Conservation (phyloP, 768 basidiomycete species). For the Hericium coralloides region DNA sequence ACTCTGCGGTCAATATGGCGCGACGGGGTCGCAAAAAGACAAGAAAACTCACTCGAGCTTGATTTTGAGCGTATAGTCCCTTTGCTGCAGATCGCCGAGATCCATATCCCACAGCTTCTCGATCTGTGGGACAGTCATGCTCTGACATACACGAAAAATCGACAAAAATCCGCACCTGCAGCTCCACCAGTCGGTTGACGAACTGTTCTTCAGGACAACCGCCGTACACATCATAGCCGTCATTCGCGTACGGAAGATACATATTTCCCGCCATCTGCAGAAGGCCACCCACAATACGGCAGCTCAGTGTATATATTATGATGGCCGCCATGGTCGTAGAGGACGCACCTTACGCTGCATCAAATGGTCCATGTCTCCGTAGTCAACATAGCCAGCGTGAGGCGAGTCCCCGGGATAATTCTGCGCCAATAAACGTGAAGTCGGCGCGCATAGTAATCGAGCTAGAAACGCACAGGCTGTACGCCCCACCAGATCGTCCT, state of each 20-base stretch:
- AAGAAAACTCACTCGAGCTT: not conserved
- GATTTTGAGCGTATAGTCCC: slow-evolving; percentile 4
- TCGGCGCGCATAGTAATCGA: no score
- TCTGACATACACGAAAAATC: not conserved
- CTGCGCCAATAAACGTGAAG: not conserved
- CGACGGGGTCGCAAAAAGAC: not conserved
- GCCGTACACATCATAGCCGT: not conserved
- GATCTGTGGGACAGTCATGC: not conserved
- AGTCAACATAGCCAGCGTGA: not conserved
- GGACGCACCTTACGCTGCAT: slow-evolving; percentile 1
- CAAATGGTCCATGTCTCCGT: not conserved
- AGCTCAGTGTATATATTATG: not conserved
- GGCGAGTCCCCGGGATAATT: not conserved
- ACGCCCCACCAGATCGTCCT: slow-evolving; percentile 1
- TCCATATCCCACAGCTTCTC: not conserved
- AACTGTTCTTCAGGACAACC: slow-evolving; percentile 1
- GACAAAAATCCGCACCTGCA: not conserved
- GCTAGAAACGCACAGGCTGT: not conserved
- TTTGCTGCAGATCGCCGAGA: not conserved
- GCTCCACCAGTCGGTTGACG: not conserved
- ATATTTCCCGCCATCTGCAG: slow-evolving; percentile 1
- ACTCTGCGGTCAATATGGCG: no score
- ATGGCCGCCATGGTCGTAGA: not conserved
- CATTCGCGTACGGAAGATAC: not conserved
- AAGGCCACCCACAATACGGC: not conserved